Evolutionary conservation across 495 filamentous ascomycete species (phyloP).

Genomic region (Neurospora sp.): DNA sequence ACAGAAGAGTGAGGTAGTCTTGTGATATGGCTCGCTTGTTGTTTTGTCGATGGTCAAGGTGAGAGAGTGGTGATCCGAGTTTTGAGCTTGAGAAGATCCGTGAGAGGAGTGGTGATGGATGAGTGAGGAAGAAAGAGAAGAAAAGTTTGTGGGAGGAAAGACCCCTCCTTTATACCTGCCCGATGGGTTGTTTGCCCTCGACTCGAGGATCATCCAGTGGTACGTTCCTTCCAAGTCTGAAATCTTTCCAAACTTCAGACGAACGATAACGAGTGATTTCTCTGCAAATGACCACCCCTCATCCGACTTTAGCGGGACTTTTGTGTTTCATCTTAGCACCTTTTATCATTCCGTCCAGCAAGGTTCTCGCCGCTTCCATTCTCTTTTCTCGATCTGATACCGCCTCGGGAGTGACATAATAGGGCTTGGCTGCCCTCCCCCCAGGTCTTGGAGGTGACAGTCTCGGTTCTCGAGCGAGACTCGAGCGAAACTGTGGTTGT

Average conservation of each 20-base stretch:
- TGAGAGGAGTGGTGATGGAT: not conserved
- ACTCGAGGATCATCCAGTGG: not conserved
- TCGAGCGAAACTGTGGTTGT: not conserved
- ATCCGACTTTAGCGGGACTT: not conserved
- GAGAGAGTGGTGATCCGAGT: not conserved
- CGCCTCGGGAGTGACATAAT: not conserved
- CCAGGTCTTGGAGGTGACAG: not conserved
- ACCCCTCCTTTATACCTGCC: not conserved
- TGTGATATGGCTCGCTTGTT: not conserved
- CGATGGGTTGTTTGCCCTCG: not conserved
- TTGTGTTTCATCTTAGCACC: not conserved
- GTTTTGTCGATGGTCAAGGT: not conserved
- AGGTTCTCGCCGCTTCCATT: constrained; percentile 3
- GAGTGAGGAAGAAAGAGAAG: not conserved
- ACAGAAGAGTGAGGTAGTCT: not conserved
- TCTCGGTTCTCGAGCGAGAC: not conserved
- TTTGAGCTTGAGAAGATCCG: not conserved
- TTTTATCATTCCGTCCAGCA: not conserved
- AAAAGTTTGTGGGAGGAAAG: not conserved
- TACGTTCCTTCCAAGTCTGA: not conserved
- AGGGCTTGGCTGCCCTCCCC: not conserved
- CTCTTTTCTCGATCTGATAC: not conserved
- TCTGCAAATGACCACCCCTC: not conserved
- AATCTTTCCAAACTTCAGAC: not conserved
- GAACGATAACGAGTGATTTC: not conserved